Base-by-base conservation (phyloP, 2,329 filamentous ascomycete species). In the Neonectria neomacrospora region DNA sequence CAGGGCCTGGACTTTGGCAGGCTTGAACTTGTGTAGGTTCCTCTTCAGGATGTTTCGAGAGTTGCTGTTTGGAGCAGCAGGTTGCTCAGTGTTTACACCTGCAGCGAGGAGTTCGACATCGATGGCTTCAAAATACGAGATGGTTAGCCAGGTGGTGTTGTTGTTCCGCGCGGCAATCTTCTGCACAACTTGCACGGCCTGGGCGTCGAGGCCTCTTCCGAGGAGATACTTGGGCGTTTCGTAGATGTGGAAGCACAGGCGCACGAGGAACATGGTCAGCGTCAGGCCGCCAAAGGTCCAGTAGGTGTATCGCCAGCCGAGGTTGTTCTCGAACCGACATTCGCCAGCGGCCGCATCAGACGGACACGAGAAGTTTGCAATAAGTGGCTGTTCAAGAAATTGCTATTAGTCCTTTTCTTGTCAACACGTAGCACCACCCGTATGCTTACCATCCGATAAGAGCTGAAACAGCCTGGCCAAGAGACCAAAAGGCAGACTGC, bases 1-100 rank as follows among this genome's bases (percentile, higher is more conserved):
- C 0, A 89, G 79, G 0, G 85, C 80, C 22, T 80, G 80, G n/a
- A 89, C 74, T 58, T 87, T 85, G 0, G 78, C 75, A 1, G 82
- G 72, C 2, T 81, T 81, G 54, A 88, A 75, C 56, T 84, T 86
- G 58, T 85, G 78, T 2, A 89, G 51, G 52, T 63, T 51, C 30
- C 63, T 23, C 41, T 45, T 65, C 11, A 68, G 9, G 3, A 67
- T 60, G 6, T 56, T 54, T 10, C 48, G 44, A n/a, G 53, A 28
- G 22, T 44, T 28, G 3, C 42, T 9, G 30, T 54, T 57, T 9
- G 55, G 42, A 48, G 54, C 51, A 6, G 22, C n/a, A 12, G 18
- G 12, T 22, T 37, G 20, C 30, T 20, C 39, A 3, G 39, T 20
- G 6, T 28, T 6, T 1, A 14, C 9, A 3, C 20, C 22, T 18